Evolutionary conservation across 176 grass and related monocot species (phyloP), one percentile per base, ranked within the genome.

Genomic region (Cenchrus americanus): DNA sequence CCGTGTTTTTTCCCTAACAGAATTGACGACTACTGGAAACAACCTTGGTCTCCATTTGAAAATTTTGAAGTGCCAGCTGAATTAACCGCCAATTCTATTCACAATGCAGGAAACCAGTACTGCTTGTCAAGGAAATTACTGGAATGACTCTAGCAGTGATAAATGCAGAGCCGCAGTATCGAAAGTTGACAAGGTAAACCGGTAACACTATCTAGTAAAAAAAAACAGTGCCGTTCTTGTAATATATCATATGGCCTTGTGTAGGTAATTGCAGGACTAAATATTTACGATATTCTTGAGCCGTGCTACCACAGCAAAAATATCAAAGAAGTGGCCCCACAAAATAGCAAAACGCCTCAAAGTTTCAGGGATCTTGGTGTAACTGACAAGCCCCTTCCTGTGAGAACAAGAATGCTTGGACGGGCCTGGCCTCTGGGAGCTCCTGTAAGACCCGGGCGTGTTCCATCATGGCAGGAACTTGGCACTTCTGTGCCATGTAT

Each of bases 371-470:
- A 79, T 87, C 87, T 95, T 44, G 96, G 96, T 86, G 87, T 76
- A 41, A 98, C 93, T 61, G 59, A 93, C 52, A 91, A 90, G 75
- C 65, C 91, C 41, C 79, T 98, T 32, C 87, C 93, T 3, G 80
- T 98, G 81, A 88, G 96, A 83, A 98, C 92, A 23, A 98, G 96
- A 90, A 95, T 98, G 85, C 75, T 88, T 59, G 93, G 96, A 50
- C 96, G 93, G 82, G 84, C 96, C 74, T 98, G 96, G 96, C 96
- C 96, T 87, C 59, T 91, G 34, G 81, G 96, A 88, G 93, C 96
- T 57, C 89, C 88, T n/a, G 91, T 98, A 63, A 93, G 69, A 92
- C 89, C 71, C 23, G 96, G 96, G 0, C 89, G 71, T 21, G 91
- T 98, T 57, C 96, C 96, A 60, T 89, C 91, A 49, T 98, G 96